Base-by-base conservation (phyloP, 176 grass and related monocot genomes). In the Oryza australiensis region DNA sequence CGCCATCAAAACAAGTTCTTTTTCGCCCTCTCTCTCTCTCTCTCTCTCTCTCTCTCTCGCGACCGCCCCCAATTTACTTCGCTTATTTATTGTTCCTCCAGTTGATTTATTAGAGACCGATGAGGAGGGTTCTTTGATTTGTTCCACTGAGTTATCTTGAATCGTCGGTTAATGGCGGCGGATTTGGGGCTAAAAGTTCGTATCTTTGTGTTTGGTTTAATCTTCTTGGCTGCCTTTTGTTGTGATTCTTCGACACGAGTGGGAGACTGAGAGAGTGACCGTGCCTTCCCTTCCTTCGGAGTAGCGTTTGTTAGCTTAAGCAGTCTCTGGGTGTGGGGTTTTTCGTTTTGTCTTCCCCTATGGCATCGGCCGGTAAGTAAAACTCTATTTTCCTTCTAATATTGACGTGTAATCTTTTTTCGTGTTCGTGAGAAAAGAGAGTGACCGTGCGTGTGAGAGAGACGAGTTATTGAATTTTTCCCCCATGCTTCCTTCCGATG, bases 1-100 rank as follows among this genome's bases (percentile, higher is more conserved):
- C 23, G 43, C 27, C 2, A 55, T 76, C 42, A 72, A 72, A 46
- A 83, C 66, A 89, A 16, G 78, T 71, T 68, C 41, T 51, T 51
- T 51, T 6, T 6, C 7, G 1, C 35, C 35, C 35, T 18, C 13
- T 16, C 5, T 16, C 4, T 0, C 5, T 34, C 13, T 15, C 9
- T 16, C 2, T 1, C 10, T 16, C 5, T 16, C 4, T 0, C 5
- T 34, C 13, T 15, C 9, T 16, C 2, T 1, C 10, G 35, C n/a
- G 59, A 6, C 53, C 18, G 13, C 49, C 48, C 16, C 30, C 12
- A 43, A 5, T 16, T 59, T 23, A 16, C 57, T 74, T 32, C n/a
- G 1, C 23, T 18, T n/a, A 12, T 74, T 75, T 38, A 40, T 72
- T 66, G n/a, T 55, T 51, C 10, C 14, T 18, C 1, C 46, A 2